Evolutionary conservation across 352 stramenopile genomes (phyloP), one percentile per base, ranked within the genome.

Genomic region (Globisporangium okanoganense): DNA sequence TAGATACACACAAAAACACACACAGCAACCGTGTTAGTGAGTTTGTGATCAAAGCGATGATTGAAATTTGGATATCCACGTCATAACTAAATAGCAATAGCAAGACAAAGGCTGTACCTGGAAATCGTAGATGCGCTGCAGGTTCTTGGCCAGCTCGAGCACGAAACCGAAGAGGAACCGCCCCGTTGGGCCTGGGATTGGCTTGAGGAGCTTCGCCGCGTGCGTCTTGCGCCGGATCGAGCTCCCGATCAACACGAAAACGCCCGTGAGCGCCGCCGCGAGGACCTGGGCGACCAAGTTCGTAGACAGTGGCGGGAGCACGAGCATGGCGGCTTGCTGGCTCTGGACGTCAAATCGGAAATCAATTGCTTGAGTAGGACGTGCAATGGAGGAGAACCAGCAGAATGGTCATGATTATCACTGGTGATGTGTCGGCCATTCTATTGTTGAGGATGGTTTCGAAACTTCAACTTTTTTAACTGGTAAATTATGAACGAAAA

Each of bases 101-200:
- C n/a, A n/a, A n/a, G n/a, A 48, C 24, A 43, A 18, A n/a, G n/a
- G n/a, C n/a, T n/a, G n/a, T 41, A 50, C 38, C 55, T 53, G 55
- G 25, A 62, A 66, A 29, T 62, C 36, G 48, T 66, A 66, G 5
- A 62, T 52, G 51, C 52, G 60, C 24, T 53, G 12, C 14, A 56
- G 33, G 35, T 66, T 59, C 35, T 54, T 54, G 35, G 55, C 14
- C 8, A 66, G 43, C 8, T 54, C 44, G 3, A 33, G 60, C 13
- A 66, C 22, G 9, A 53, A 22, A 10, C 60, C 60, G 16, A 66
- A 13, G 18, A 66, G 20, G 22, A 31, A 44, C 22, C 49, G 50
- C 5, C 59, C 59, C 8, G 12, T 45, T 9, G 59, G 59, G 12
- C 59, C 59, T 6, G 59, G 59, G 13, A 65, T 31, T 27, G 59